Evolutionary conservation across 192 early-diverging fungal species (phyloP), one percentile per base, ranked within the genome.

Genomic region (Entomortierella lignicola): DNA sequence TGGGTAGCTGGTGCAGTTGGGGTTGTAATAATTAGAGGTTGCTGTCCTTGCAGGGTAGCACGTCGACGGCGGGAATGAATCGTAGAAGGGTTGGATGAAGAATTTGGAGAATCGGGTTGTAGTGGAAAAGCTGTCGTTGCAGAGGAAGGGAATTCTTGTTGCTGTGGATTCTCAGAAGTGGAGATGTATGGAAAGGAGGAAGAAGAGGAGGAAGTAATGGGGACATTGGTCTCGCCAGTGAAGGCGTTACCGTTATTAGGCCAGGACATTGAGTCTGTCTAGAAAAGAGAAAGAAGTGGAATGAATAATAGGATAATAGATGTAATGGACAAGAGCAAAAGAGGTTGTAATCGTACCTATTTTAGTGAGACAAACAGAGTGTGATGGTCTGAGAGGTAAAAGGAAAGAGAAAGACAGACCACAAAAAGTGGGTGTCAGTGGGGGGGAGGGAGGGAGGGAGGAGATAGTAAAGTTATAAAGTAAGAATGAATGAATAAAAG

Each of bases 31-130:
- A 77, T 77, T 32, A 31, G 42, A 6, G 73, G 73, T 37, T 64
- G 73, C 39, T 77, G 60, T 11, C 73, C 73, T 50, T 68, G 66
- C 11, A 77, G 32, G 6, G 73, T 77, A 7, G 73, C 73, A 30
- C 73, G 51, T 20, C 73, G 52, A n/a, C 73, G 73, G 50, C 73
- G 73, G 18, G 73, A 68, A 55, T 77, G 73, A 2, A 77, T 42
- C 21, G 73, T 44, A 25, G 73, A 66, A 48, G 37, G 55, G 31
- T 13, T 50, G 48, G 69, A n/a, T 3, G 57, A 56, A 30, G 43
- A 13, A 50, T 20, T 21, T 61, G 60, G 42, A 5, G 64, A 34
- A 34, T 66, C 58, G 41, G 43, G 51, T 25, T n/a, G 50, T 55
- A 10, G 42, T 26, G 65, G 47, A 17, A 57, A 26, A 60, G 64